A percentile compares a stretch with the other conserved stretches of the same genome.
Evolutionary conservation across 1,284 basidiomycete genomes (phyloP).

Genomic region (Dichomitus squalens): DNA sequence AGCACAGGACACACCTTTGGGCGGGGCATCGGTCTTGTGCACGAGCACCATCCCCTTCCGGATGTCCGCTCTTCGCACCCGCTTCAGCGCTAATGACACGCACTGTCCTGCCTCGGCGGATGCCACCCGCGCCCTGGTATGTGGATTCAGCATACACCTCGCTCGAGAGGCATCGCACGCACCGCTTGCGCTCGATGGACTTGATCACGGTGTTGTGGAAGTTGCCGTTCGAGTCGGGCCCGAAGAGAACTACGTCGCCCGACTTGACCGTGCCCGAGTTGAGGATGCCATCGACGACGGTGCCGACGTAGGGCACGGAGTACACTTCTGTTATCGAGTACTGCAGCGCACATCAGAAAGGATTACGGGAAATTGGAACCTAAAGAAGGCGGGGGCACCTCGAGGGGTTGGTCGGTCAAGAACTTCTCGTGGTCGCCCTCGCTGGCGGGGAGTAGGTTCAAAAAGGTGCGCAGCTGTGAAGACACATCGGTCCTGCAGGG

Average conservation of each 20-base stretch:
- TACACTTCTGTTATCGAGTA: constrained; percentile 83
- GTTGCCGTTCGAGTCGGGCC: constrained; percentile 93
- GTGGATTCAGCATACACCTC: neutral
- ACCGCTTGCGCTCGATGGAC: constrained; percentile 94
- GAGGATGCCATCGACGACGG: constrained; percentile 92
- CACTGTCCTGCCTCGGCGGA: constrained; percentile 94
- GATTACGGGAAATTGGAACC: neutral
- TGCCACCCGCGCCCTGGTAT: constrained; percentile 73
- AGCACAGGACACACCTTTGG: constrained; percentile 53
- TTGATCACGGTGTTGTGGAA: constrained; percentile 84
- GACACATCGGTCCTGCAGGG: neutral
- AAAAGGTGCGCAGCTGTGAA: constrained; percentile 73
- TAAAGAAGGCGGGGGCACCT: constrained; percentile 49
- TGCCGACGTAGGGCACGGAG: constrained; percentile 91
- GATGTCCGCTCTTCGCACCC: constrained; percentile 80
- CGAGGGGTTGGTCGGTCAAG: constrained; percentile 83
- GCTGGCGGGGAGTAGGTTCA: constrained; percentile 86
- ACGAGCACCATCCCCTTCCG: constrained; percentile 96
- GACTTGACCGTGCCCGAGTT: constrained; percentile 75
- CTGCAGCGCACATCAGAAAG: constrained; percentile 38
- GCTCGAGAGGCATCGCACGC: constrained; percentile 14
- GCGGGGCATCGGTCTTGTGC: constrained; percentile 79
- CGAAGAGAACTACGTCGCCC: constrained; percentile 85
- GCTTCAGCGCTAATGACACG: constrained; percentile 92
- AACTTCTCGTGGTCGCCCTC: constrained; percentile 83